phyloP scores from a whole-genome alignment of 2,329 filamentous ascomycete genomes.

The Tolypocladium ovalisporum region DNA sequence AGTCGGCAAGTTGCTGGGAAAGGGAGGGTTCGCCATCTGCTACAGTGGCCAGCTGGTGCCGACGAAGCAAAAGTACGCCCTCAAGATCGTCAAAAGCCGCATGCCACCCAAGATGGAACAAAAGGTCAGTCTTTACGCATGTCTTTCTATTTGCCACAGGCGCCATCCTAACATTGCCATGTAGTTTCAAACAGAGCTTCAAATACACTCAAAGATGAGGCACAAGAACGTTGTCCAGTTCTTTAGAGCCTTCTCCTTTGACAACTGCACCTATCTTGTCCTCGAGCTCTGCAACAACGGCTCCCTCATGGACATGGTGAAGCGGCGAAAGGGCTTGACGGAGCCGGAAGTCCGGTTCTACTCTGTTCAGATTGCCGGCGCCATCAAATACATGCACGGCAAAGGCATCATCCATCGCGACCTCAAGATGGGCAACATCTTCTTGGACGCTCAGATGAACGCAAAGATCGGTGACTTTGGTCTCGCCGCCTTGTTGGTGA shows the following conservation, averaged over 20 bases:
- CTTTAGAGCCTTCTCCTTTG: constrained; percentile 83
- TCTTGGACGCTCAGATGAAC: constrained; percentile 90
- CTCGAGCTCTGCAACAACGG: constrained; percentile 92
- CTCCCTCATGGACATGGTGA: constrained; percentile 95
- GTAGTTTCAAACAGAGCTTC: constrained; percentile 71
- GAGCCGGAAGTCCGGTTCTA: constrained; percentile 92
- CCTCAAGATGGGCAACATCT: constrained; percentile 96
- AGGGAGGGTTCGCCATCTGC: constrained; percentile 75
- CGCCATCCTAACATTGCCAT: neutral
- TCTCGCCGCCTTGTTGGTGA: constrained; percentile 80
- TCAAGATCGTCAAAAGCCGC: constrained; percentile 76
- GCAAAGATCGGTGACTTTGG: constrained; percentile 98
- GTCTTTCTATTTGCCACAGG: neutral
- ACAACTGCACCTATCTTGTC: constrained; percentile 83
- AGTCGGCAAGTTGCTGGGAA: constrained; percentile 63
- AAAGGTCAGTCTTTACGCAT: constrained; percentile 46
- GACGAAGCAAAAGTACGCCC: constrained; percentile 56
- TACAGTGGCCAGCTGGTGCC: constrained; percentile 60
- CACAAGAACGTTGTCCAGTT: constrained; percentile 96
- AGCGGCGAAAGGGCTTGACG: constrained; percentile 78
- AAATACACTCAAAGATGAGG: constrained; percentile 96
- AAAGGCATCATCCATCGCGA: constrained; percentile 95
- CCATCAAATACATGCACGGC: constrained; percentile 95
- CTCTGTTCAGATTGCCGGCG: constrained; percentile 87
- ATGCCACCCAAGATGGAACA: constrained; percentile 79